Percentiles rank a stretch among this genome's conserved stretches.
phyloP scores from a whole-genome alignment of 2,329 filamentous ascomycete genomes.

The Fusarium transvaalense region DNA sequence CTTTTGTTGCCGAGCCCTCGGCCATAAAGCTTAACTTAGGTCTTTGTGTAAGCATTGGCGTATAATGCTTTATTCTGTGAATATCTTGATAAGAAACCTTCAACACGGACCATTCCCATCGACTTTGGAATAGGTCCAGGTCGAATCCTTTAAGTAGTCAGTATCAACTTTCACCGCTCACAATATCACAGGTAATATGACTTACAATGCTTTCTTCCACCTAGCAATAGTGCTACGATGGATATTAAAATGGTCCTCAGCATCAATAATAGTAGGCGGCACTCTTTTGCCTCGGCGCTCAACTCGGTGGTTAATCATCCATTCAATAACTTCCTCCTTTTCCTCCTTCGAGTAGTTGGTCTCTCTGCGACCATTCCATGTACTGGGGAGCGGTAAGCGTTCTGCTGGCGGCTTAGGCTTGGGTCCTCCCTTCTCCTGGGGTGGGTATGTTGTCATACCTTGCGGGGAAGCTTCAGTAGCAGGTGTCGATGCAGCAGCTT shows the following conservation, averaged over 20 bases:
- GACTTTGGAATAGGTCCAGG: constrained; percentile 21
- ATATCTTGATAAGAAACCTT: too few species aligned
- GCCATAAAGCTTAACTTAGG: too few species aligned
- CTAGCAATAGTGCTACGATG: constrained; percentile 25
- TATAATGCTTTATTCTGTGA: too few species aligned
- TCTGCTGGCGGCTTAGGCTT: constrained; percentile 30
- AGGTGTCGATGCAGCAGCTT: not conserved
- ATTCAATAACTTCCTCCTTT: constrained; percentile 24
- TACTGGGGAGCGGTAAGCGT: constrained; percentile 1
- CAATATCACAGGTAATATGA: not conserved
- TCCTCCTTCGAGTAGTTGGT: constrained; percentile 25
- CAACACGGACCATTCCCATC: too few species aligned
- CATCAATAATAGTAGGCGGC: constrained; percentile 14
- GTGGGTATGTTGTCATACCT: not conserved
- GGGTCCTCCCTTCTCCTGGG: constrained; percentile 15
- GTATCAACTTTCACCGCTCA: not conserved
- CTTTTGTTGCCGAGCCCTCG: too few species aligned
- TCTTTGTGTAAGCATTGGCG: too few species aligned
- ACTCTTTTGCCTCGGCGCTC: constrained; percentile 7
- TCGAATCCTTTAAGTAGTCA: constrained; percentile 3
- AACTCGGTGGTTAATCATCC: constrained; percentile 16
- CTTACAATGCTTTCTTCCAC: constrained; percentile 14
- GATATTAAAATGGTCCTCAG: constrained; percentile 23
- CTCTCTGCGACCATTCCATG: constrained; percentile 26
- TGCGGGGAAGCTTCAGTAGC: not conserved